Conservation (phyloP, 2,329 filamentous ascomycete species). For the Trichophyton rubrum region DNA sequence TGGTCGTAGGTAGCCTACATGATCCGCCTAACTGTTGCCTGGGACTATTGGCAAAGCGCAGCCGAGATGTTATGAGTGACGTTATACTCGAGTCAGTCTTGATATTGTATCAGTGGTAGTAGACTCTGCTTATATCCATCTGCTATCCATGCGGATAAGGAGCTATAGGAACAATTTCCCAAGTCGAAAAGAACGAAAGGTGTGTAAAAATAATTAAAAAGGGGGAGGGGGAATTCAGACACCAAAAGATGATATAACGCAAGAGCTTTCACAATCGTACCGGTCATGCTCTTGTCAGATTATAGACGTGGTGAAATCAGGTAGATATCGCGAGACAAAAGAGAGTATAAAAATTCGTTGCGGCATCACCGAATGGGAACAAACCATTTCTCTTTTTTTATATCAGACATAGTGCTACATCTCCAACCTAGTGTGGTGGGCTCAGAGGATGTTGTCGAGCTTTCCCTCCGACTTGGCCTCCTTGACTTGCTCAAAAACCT, state of each 20-base stretch:
- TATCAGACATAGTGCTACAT: conserved; percentile 1
- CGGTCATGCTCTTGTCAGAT: neutral
- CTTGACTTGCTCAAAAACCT: conserved; percentile 91
- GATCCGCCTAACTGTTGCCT: neutral
- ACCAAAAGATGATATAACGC: neutral
- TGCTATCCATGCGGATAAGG: neutral
- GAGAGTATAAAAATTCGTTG: conserved; percentile 2
- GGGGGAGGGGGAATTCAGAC: neutral
- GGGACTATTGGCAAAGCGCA: neutral
- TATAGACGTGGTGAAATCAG: neutral
- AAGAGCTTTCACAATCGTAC: neutral
- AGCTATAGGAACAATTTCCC: conserved; percentile 1
- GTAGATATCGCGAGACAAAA: neutral
- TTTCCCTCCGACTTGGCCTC: conserved; percentile 66
- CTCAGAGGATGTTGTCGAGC: conserved; percentile 33
- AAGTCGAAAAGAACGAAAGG: neutral
- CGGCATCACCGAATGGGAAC: conserved; percentile 1
- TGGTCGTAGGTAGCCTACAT: neutral
- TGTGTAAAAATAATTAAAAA: conserved; percentile 1
- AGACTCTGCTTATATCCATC: neutral
- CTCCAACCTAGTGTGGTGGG: neutral
- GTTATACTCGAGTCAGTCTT: neutral
- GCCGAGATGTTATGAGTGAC: neutral
- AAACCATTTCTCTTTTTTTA: neutral
- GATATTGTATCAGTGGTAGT: neutral